Percentiles rank a stretch among this genome's conserved stretches.
phyloP scores from a whole-genome alignment of 495 filamentous ascomycete species.

The Mycothermus thermophilus region DNA sequence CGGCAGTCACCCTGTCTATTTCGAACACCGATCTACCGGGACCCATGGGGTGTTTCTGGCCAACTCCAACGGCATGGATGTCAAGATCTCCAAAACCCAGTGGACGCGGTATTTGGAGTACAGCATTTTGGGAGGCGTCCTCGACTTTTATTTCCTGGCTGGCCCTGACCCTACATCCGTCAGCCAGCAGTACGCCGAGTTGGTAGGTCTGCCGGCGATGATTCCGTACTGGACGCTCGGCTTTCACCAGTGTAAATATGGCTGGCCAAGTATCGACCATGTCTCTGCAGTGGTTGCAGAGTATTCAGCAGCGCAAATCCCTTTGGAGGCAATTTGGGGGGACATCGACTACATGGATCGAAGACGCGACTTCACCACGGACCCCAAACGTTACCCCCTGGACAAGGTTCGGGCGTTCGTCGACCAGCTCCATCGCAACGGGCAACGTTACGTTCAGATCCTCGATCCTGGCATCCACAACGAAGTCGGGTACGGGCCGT shows the following conservation, averaged over 20 bases:
- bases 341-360: slow-evolving; percentile 73
- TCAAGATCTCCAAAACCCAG: slow-evolving; percentile 55
- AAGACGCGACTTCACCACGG: slow-evolving; percentile 53
- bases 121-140: slow-evolving; percentile 63
- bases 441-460: slow-evolving; percentile 76
- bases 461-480: slow-evolving; percentile 70
- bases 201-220: slow-evolving; percentile 59
- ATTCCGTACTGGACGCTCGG: slow-evolving; percentile 79
- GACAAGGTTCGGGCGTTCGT: slow-evolving; percentile 53
- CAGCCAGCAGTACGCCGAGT: slow-evolving; percentile 56
- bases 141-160: slow-evolving; percentile 77
- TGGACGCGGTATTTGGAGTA: slow-evolving; percentile 68
- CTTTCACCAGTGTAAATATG: slow-evolving; percentile 77
- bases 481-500: slow-evolving; percentile 45
- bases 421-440: slow-evolving; percentile 49
- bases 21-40: slow-evolving; percentile 53
- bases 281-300: slow-evolving; percentile 68
- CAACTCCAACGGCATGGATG: slow-evolving; percentile 80
- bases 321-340: slow-evolving; percentile 82
- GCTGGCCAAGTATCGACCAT: slow-evolving; percentile 57
- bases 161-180: slow-evolving; percentile 63
- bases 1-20: slow-evolving; percentile 73
- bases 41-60: slow-evolving; percentile 80
- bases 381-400: slow-evolving; percentile 55
- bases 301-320: slow-evolving; percentile 62